Conservation (phyloP, 1,139 yeast species). For the Meyerozyma athensensis region DNA sequence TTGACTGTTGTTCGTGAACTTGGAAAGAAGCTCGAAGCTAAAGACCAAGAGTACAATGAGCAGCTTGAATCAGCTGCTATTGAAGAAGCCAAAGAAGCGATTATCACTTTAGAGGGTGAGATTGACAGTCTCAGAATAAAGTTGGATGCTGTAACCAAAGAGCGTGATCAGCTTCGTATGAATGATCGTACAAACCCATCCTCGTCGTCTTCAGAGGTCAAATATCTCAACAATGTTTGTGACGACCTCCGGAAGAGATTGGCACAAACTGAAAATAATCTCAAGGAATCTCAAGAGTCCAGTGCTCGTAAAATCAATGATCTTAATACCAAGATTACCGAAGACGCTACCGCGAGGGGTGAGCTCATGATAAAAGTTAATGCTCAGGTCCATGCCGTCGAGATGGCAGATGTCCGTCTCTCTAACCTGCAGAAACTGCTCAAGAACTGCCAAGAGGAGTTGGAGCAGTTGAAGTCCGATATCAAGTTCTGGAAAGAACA, state of each 20-base stretch:
- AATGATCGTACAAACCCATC: constrained; percentile 6
- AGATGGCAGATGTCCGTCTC: constrained; percentile 32
- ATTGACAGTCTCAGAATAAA: constrained; percentile 47
- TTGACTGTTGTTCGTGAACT: constrained; percentile 63
- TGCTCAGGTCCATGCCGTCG: constrained; percentile 27
- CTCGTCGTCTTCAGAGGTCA: constrained; percentile 13
- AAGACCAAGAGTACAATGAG: constrained; percentile 33
- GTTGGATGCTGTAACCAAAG: constrained; percentile 51
- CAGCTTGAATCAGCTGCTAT: constrained; percentile 55
- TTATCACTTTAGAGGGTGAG: constrained; percentile 61
- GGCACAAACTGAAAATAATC: constrained; percentile 23
- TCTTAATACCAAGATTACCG: constrained; percentile 26
- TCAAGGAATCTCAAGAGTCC: constrained; percentile 28
- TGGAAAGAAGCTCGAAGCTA: constrained; percentile 62
- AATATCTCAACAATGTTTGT: constrained; percentile 25
- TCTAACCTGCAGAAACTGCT: constrained; percentile 24
- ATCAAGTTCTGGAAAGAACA: constrained; percentile 46
- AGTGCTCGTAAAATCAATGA: constrained; percentile 20
- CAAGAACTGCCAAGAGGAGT: constrained; percentile 18
- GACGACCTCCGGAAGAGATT: constrained; percentile 26
- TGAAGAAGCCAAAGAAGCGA: constrained; percentile 74
- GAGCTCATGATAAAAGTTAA: constrained; percentile 29
- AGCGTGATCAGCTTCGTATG: constrained; percentile 59
- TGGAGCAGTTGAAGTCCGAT: constrained; percentile 34
- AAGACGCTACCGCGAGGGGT: constrained; percentile 22